Conservation (phyloP, 2,329 filamentous ascomycete genomes). For the Aspergillus fumigatus region DNA sequence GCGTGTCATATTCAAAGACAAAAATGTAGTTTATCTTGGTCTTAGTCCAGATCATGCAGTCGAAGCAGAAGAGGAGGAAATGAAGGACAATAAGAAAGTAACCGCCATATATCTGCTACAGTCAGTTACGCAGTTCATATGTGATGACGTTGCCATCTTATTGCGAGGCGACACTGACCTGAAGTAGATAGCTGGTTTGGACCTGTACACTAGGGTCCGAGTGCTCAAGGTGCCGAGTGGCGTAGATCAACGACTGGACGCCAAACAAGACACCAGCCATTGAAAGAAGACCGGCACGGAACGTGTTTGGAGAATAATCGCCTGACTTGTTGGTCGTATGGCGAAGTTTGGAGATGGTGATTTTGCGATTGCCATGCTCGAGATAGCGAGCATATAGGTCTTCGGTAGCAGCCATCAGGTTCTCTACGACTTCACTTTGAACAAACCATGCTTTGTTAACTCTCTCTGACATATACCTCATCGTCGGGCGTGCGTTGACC, state of each 20-base stretch:
- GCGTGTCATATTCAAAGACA: slow-evolving; percentile 91
- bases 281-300: slow-evolving; percentile 61
- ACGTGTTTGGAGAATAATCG: slow-evolving; percentile 56
- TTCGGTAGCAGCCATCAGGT: slow-evolving; percentile 74
- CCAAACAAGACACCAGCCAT: slow-evolving; percentile 64
- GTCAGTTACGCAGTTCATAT: slow-evolving; percentile 18
- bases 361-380: slow-evolving; percentile 86
- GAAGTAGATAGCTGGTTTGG: slow-evolving; percentile 66
- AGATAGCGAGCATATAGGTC: slow-evolving; percentile 94
- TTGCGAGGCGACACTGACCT: slow-evolving; percentile 36
- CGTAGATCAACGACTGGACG: slow-evolving; percentile 62
- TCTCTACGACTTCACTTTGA: slow-evolving; percentile 77
- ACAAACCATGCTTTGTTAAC: slow-evolving; percentile 91
- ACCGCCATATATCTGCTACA: slow-evolving; percentile 73
- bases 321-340: slow-evolving; percentile 59
- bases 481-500: slow-evolving; percentile 68
- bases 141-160: neutral
- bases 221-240: slow-evolving; percentile 47
- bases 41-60: slow-evolving; percentile 75
- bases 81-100: slow-evolving; percentile 82
- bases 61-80: slow-evolving; percentile 76
- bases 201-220: slow-evolving; percentile 46
- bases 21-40: slow-evolving; percentile 94
- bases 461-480: slow-evolving; percentile 84
- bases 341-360: slow-evolving; percentile 82